These are phyloP conservation scores for Clavispora vitiphila DNA, from an alignment of 805 yeast species.

Conservation along the genomic window DNA sequence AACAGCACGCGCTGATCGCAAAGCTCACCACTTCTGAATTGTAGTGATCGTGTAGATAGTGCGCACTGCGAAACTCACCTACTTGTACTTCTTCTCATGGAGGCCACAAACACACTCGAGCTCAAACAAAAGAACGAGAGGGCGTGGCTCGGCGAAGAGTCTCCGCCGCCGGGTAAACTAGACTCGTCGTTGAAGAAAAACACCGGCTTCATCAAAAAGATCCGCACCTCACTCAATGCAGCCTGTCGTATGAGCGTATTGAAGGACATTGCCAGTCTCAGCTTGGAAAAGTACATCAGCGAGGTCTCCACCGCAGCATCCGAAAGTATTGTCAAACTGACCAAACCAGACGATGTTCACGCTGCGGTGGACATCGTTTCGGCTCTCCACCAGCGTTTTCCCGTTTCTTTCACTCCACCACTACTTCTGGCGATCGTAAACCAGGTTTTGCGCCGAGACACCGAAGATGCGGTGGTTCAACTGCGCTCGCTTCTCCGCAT, in stretches of 20 bases:
- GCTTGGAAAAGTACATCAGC: constrained; percentile 68
- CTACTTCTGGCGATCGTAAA: constrained; percentile 10
- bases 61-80: not conserved
- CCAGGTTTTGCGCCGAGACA: constrained; percentile 3
- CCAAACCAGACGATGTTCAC: constrained; percentile 50
- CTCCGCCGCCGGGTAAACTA: constrained; percentile 27
- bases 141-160: constrained; percentile 51
- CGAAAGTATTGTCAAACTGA: constrained; percentile 55
- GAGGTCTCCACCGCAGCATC: constrained; percentile 60
- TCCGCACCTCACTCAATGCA: constrained; percentile 51
- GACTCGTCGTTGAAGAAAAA: constrained; percentile 82
- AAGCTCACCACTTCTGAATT: no score
- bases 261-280: constrained; percentile 56
- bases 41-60: not conserved
- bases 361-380: constrained; percentile 67
- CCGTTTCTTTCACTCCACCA: constrained; percentile 11
- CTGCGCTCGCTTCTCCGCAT: constrained; percentile 9
- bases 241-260: constrained; percentile 46
- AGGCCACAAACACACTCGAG: not conserved
- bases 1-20: no score
- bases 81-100: not conserved
- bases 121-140: constrained; percentile 3
- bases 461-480: constrained; percentile 2
- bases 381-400: constrained; percentile 74
- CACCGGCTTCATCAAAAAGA: constrained; percentile 69